Base-by-base conservation (phyloP, 2,329 filamentous ascomycete genomes). In the Seiridium unicorne region DNA sequence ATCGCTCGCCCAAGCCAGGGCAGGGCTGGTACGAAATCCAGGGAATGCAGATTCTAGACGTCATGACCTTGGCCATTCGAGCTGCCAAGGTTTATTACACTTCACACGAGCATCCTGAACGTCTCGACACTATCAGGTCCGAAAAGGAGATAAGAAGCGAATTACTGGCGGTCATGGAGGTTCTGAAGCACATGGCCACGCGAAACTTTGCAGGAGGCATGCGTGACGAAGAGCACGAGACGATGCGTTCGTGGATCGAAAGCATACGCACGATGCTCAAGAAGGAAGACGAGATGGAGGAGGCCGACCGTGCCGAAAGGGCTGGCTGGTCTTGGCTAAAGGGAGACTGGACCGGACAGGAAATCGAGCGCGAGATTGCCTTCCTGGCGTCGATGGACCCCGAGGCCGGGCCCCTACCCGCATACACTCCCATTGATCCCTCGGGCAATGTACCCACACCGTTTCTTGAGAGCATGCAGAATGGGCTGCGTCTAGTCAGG, bases 1-100 rank as follows among this genome's bases (percentile, higher is more conserved):
- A 63, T 13, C 63, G 63, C 49, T 68, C 69, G 18, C 69, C 69
- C 4, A 72, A 71, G 36, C 69, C 71, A 13, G 79, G 81, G 26
- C 85, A 87, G 65, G 89, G 87, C 7, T 96, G 90, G 88, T 86
- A 90, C 72, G 92, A 97, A 74, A 84, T 96, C 31, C 92, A 97
- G 73, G 95, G 94, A 18, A 87, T 98, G 80, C 91, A 96, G 69
- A 87, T 99, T 44, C 84, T 98, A 59, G 94, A 98, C 72, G 88
- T 96, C 57, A 90, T 95, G 71, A 99, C 95, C 1, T 82, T 98
- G 57, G 94, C 94, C n/a, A 98, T 99, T 66, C 87, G 93, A 57
- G 93, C 94, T 1, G 95, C 95, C 56, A 97, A 96, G 77, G 89
- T 96, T 69, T 99, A 98, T 77, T 98, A 99, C 76, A 97, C 93